These are phyloP conservation scores for Prunus fruticosa DNA, from an alignment of 306 rosid genomes.

Conservation along the genomic window DNA sequence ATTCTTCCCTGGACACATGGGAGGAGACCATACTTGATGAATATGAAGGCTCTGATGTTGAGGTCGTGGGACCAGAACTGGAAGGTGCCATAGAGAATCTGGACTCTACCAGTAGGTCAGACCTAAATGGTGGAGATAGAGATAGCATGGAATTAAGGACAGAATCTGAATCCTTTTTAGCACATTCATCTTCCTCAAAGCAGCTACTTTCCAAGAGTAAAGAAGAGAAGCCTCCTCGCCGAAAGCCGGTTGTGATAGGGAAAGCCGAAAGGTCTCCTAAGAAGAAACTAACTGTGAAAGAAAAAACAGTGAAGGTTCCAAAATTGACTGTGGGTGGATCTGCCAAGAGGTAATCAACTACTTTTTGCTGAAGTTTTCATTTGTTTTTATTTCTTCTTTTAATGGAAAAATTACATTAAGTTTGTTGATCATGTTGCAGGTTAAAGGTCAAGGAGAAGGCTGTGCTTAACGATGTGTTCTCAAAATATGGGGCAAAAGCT, in stretches of 20 bases:
- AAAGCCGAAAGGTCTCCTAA: conserved; percentile 33
- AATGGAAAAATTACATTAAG: neutral
- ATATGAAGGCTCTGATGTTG: conserved; percentile 30
- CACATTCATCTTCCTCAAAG: conserved; percentile 25
- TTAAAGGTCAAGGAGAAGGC: conserved; percentile 85
- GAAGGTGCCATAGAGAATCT: conserved; percentile 33
- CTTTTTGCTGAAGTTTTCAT: conserved; percentile 2
- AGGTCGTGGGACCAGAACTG: conserved; percentile 24
- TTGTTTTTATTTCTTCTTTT: neutral
- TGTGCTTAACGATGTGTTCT: conserved; percentile 64
- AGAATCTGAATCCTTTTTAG: conserved; percentile 29
- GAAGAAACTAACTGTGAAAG: conserved; percentile 26
- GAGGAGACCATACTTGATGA: conserved; percentile 36
- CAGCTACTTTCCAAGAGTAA: conserved; percentile 32
- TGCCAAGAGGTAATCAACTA: conserved; percentile 55
- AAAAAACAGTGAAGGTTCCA: conserved; percentile 29
- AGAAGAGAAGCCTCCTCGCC: conserved; percentile 33
- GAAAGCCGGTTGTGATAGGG: conserved; percentile 35
- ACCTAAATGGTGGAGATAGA: conserved; percentile 21
- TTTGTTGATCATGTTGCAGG: conserved; percentile 48
- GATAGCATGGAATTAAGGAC: conserved; percentile 22
- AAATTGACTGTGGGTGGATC: conserved; percentile 59
- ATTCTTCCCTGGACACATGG: conserved; percentile 17
- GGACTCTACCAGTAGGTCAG: conserved; percentile 19
- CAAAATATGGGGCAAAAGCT: conserved; percentile 68